Base-by-base conservation (phyloP, 2,329 filamentous ascomycete species). In the Atkinsonella hypoxylon region DNA sequence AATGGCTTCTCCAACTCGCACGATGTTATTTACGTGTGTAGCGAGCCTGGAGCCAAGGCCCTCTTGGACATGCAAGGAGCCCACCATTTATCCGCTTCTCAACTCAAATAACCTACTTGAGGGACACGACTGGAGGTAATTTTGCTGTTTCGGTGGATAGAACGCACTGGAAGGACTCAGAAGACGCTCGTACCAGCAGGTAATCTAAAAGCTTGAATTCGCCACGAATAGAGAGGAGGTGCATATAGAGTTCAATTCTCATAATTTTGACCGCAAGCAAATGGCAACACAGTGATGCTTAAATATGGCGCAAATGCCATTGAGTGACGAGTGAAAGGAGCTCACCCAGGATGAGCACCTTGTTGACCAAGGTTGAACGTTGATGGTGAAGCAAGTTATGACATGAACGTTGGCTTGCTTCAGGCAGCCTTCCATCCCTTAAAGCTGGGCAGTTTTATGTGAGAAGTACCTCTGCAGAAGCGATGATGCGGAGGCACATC, bases 1-100 rank as follows among this genome's bases (percentile, higher is more conserved):
- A 98, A 98, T 60, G 93, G 93, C 56, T 98, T 97, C 71, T 87
- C 83, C 50, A 88, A 97, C 69, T 78, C 82, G 59, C 93, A 98
- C 67, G 87, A 95, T 61, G 85, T 94, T 56, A 83, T 97, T 57
- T 97, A 97, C 65, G 85, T 97, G 59, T 95, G 85, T 67, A 96
- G 89, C 69, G 93, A 98, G 79, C 79, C 86, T 18, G 91, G 88
- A 45, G 93, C 90, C 30, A 78, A 75, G 58, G 89, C 87, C 15
- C 73, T 95, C 47, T 68, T 95, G 31, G 44, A 44, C 46, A 51
- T 55, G 36, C 54, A 53, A 44, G 46, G 45, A 26, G 22, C 22
- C 22, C 22, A 6, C 22, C 22, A 3, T 26, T 26, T 26, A 26
- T 26, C 22, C 22, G 22, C 22, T 26, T 6, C 22, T 4, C 22